Conservation (phyloP, 805 yeast genomes). For the baker's yeast (Saccharomyces cerevisiae) region DNA sequence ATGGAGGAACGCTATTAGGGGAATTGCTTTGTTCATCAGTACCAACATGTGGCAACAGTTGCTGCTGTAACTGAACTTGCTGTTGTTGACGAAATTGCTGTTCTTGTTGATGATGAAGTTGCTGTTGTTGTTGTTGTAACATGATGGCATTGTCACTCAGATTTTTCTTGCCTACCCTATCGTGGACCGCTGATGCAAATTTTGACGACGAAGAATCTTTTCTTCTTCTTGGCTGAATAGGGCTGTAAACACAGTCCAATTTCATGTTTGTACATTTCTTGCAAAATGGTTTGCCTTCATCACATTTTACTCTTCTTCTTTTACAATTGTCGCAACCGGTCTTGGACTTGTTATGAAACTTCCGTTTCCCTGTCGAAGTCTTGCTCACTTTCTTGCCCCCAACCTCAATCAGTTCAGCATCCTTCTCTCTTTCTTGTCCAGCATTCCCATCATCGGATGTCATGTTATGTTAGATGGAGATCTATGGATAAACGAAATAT, state of each 20-base stretch:
- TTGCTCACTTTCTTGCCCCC: conserved; percentile 34
- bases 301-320: conserved; percentile 84
- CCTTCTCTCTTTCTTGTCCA: conserved; percentile 11
- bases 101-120: conserved; percentile 6
- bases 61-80: conserved; percentile 22
- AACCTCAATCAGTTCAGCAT: conserved; percentile 27
- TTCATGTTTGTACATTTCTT: conserved; percentile 73
- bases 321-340: conserved; percentile 88
- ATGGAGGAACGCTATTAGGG: neutral
- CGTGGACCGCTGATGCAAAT: neutral
- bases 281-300: conserved; percentile 75
- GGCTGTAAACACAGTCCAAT: conserved; percentile 59
- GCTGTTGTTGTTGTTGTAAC: conserved; percentile 15
- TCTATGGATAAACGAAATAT: neutral
- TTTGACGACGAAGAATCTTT: conserved; percentile 6
- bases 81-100: conserved; percentile 8
- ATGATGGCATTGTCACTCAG: conserved; percentile 9
- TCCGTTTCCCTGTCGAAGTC: conserved; percentile 61
- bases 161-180: neutral
- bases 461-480: neutral
- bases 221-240: conserved; percentile 20
- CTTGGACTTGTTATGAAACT: conserved; percentile 83
- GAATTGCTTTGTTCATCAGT: neutral
- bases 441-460: neutral
- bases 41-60: conserved; percentile 13